A percentile compares a stretch with the other conserved stretches of the same genome.
Evolutionary conservation across 2,329 filamentous ascomycete species (phyloP).

Genomic region (Coleophoma cylindrospora): DNA sequence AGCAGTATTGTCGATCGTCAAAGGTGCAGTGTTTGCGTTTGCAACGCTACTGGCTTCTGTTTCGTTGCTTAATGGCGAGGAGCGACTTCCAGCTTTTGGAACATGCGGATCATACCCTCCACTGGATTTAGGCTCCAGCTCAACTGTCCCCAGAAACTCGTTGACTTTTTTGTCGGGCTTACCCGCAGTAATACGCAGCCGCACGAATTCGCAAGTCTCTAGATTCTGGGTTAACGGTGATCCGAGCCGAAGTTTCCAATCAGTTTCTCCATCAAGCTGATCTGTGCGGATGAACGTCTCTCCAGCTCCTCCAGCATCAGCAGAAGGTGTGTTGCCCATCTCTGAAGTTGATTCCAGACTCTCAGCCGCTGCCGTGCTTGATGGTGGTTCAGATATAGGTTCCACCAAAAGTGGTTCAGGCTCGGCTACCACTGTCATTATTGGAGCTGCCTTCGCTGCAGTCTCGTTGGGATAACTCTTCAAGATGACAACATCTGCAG

Average conservation of each 20-base stretch:
- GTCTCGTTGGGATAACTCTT: conserved; percentile 69
- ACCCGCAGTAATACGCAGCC: conserved; percentile 70
- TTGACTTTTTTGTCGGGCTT: conserved; percentile 94
- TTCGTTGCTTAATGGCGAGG: conserved; percentile 12
- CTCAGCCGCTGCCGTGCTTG: conserved; percentile 14
- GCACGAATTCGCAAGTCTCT: conserved; percentile 64
- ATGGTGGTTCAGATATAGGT: conserved; percentile 21
- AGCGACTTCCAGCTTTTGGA: conserved; percentile 7
- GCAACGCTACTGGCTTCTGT: conserved; percentile 28
- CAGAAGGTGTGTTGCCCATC: conserved; percentile 19
- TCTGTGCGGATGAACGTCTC: conserved; percentile 98
- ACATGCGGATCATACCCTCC: conserved; percentile 42
- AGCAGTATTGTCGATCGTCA: conserved; percentile 94
- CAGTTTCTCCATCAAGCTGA: conserved; percentile 94
- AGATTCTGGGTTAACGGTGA: conserved; percentile 82
- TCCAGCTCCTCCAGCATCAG: conserved; percentile 38
- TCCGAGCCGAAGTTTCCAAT: conserved; percentile 93
- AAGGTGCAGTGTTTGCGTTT: conserved; percentile 55
- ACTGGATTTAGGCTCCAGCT: conserved; percentile 56
- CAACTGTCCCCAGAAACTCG: conserved; percentile 86
- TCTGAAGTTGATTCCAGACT: conserved; percentile 17
- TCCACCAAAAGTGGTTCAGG: conserved; percentile 21
- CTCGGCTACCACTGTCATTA: not conserved
- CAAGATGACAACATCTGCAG: conserved; percentile 88
- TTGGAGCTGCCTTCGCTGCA: conserved; percentile 11